Evolutionary conservation across 176 grass and related monocot species (phyloP), one percentile per base, ranked within the genome.

Genomic region (Rhynchospora breviuscula): DNA sequence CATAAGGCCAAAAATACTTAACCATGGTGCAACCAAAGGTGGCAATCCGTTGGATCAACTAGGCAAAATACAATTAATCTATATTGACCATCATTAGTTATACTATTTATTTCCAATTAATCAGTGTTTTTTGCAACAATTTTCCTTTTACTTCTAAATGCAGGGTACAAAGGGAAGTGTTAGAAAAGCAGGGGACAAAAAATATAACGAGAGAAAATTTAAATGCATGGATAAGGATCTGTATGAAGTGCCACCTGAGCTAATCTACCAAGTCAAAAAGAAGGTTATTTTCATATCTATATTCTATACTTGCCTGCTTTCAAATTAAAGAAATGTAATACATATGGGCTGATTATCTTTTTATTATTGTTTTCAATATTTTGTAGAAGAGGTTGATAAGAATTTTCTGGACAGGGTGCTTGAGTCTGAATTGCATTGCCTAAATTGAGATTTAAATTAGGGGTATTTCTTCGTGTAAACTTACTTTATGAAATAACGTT

Each of bases 221-320:
- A 84, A 87, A 59, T 88, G 85, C 90, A 94, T 91, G 10, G 94
- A 97, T 59, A 92, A 97, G 78, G 94, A 97, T 87, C 80, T 97
- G 70, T 97, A 97, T 89, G 92, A 91, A 92, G 92, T 97, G 26
- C 91, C 94, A 6, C 88, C 90, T 11, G 87, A 94, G 64, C 80
- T 94, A 43, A 59, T 97, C 40, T 92, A 91, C 83, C 89, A 92
- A 91, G 85, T 90, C 78, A 87, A 89, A 63, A 89, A 86, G 52
- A 89, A 92, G 90, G 88, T 85, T 90, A 90, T 85, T 90, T 85
- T 45, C 25, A 57, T 60, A 22, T 68, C 51, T 88, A 87, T 85
- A 59, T 84, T 68, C 51, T 88, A 87, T 85, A 59, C 86, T 86
- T 88, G 83, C 81, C 14, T 82, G 64, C 43, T 46, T 46, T 45